Percentiles rank a stretch among this genome's conserved stretches.
Conservation (phyloP, 768 basidiomycete species). For the Sporobolomyces roseus region DNA sequence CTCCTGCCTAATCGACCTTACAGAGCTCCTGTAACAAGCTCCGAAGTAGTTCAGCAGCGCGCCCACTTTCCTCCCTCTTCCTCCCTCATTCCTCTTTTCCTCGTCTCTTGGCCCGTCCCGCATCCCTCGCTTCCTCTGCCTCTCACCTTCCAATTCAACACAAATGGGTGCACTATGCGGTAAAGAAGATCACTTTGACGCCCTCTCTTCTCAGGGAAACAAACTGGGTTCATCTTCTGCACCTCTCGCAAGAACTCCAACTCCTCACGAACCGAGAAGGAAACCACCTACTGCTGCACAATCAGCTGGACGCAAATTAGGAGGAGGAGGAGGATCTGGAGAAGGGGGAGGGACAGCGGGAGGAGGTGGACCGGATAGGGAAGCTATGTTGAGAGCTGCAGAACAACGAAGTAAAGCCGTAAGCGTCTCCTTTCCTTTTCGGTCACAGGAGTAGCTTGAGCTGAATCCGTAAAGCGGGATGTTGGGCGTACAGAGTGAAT, state of each 20-base stretch:
- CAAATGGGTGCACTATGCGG: constrained; percentile 25
- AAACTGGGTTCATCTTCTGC: no score
- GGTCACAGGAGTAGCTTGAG: background rate
- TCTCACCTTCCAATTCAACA: background rate
- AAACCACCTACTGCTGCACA: constrained; percentile 2
- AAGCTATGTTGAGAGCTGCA: constrained; percentile 23
- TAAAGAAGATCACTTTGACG: constrained; percentile 36
- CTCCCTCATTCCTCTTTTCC: no score
- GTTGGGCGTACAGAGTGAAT: background rate
- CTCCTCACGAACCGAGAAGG: constrained; percentile 4
- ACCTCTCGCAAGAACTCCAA: background rate
- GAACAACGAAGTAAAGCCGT: constrained; percentile 17
- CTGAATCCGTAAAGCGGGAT: background rate
- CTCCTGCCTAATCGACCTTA: no score
- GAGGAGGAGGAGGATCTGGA: background rate
- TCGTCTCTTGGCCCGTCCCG: background rate
- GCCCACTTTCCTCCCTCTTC: no score
- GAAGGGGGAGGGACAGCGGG: background rate
- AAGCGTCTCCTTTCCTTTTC: background rate
- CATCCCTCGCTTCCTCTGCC: background rate
- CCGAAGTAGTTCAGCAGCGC: no score
- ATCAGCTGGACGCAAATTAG: background rate
- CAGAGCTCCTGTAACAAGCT: no score
- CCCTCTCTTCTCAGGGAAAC: background rate
- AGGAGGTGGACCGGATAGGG: background rate